Evolutionary conservation across 2,329 filamentous ascomycete genomes (phyloP), one percentile per base, ranked within the genome.

Genomic region (Leptographium galeiforme): DNA sequence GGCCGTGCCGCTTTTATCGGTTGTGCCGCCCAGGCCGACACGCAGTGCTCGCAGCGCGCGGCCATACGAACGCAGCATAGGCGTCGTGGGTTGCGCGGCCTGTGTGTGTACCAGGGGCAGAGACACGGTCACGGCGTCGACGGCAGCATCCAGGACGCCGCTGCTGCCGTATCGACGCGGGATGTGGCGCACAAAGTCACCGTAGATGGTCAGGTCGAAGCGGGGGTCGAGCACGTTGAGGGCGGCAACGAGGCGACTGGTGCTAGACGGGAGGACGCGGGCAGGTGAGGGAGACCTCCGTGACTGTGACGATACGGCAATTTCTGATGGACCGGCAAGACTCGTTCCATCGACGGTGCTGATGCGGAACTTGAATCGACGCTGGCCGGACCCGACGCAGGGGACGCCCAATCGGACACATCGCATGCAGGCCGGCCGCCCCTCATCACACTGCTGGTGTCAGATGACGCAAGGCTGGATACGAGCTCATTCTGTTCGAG

Each of bases 281-380:
- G 5, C 5, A n/a, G 45, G 45, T 30, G 11, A n/a, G 32, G 25
- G 25, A 6, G 4, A 33, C 12, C 18, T 19, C 4, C 2, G 19
- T 25, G 44, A 11, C 41, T 4, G 4, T 18, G 6, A 13, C 7
- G 8, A 14, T 4, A 48, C 11, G n/a, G 32, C 45, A 13, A 18
- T 6, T 8, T 19, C 18, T 8, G 43, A 25, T n/a, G 41, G 43
- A 5, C 43, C 18, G 18, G 18, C n/a, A 10, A 25, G 11, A 13
- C 12, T 8, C 30, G 4, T 18, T 49, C 18, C n/a, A 12, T 25
- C 34, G 18, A 52, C 34, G 2, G 51, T 56, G 40, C 50, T 44
- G 38, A 53, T 57, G 25, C 56, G 57, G 45, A 60, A 60, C 30
- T 54, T 60, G 48, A 53, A 59, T 4, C 58, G 53, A 14, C 55